Conservation (phyloP, 305 asterid genomes). For the Striga hermonthica region DNA sequence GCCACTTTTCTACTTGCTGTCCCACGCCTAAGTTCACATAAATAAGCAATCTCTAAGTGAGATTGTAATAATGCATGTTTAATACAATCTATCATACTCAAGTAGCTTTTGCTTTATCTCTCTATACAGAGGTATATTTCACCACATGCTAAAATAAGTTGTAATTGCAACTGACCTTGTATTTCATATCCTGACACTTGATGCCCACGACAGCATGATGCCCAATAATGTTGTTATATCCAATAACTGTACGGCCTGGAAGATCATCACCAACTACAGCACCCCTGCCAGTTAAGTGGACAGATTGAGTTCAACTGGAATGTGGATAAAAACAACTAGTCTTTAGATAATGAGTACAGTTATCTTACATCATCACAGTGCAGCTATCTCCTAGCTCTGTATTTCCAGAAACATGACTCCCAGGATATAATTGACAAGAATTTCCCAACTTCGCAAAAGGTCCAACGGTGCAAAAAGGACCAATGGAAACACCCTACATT, state of each 20-base stretch:
- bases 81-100: slow-evolving; percentile 18
- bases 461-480: slow-evolving; percentile 87
- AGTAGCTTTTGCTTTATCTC: neutral
- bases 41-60: slow-evolving; percentile 7
- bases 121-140: slow-evolving; percentile 8
- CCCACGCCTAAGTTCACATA: slow-evolving; percentile 14
- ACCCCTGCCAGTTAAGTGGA: slow-evolving; percentile 51
- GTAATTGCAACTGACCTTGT: slow-evolving; percentile 50
- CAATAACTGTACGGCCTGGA: slow-evolving; percentile 79
- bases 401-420: slow-evolving; percentile 79
- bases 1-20: neutral
- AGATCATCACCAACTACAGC: slow-evolving; percentile 89
- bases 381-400: slow-evolving; percentile 80
- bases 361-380: slow-evolving; percentile 63
- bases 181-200: slow-evolving; percentile 92
- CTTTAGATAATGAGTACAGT: slow-evolving; percentile 5
- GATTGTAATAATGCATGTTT: slow-evolving; percentile 5
- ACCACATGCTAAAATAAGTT: slow-evolving; percentile 2
- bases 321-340: slow-evolving; percentile 16
- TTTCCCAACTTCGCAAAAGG: slow-evolving; percentile 70
- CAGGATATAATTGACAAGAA: slow-evolving; percentile 66
- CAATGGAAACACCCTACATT: slow-evolving; percentile 78
- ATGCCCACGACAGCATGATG: slow-evolving; percentile 85
- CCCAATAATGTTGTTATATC: slow-evolving; percentile 72
- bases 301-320: slow-evolving; percentile 26